Base-by-base conservation (phyloP, 1,284 basidiomycete genomes). In the Cutaneotrichosporon cutaneum region DNA sequence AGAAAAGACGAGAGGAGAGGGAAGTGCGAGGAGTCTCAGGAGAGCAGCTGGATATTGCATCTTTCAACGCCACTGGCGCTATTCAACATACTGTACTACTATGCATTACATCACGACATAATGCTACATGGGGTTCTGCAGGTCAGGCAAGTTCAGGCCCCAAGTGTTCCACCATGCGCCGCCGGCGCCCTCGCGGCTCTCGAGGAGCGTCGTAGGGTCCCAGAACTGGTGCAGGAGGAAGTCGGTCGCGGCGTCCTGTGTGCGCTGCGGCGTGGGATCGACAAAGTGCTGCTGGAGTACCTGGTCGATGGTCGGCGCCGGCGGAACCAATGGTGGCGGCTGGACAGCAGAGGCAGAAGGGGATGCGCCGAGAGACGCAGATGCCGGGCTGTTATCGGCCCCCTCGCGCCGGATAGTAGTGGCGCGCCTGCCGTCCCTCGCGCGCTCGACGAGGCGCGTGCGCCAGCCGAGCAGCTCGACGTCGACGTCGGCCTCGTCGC, bases 201-300 rank as follows among this genome's bases (percentile, higher is more conserved):
- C 62, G 32, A 63, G 59, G 11, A 67, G 58, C 24, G 57, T 60
- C 30, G 60, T 64, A 5, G 65, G 65, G 70, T 77, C 58, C 73
- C 66, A 64, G 74, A 77, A 61, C 72, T 77, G 60, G 69, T 76
- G 65, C 69, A 77, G 59, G 26, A 64, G 58, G 13, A 60, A 44
- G 35, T 64, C 63, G 5, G 63, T 64, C 2, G 52, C 27, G 13
- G 45, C 10, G 18, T 64, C 59, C 11, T 22, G 26, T 1, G 30
- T 21, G 9, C 32, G 3, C 30, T 53, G 51, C 14, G 44, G 32
- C 21, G 21, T 10, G 0, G 55, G 14, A n/a, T 32, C 35, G 7
- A 51, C 62, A 52, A 64, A 64, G 48, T 64, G 63, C 47, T 64
- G 63, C 53, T 64, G 63, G 13, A 64, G 59, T 8, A 64, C 56